Evolutionary conservation across 331 rosid genomes (phyloP).

Genomic region (Saraca asoca): DNA sequence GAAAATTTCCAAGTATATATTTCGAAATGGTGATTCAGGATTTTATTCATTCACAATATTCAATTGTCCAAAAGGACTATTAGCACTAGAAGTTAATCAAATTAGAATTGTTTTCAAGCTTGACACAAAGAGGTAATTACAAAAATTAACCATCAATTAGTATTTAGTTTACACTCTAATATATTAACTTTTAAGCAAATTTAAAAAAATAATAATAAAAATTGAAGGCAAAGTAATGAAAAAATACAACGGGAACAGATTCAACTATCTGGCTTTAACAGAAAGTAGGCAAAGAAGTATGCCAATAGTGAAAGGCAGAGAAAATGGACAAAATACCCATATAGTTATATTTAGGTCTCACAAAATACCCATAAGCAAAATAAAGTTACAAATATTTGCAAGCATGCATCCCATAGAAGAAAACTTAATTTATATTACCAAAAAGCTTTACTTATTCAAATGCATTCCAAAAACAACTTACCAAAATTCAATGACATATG

Average conservation of each 20-base stretch:
- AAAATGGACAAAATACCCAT: slow-evolving; percentile 30
- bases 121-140: slow-evolving; percentile 40
- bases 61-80: slow-evolving; percentile 55
- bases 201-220: background rate
- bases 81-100: slow-evolving; percentile 49
- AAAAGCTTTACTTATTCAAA: too few relatives aligned
- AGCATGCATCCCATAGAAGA: too few relatives aligned
- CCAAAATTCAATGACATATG: too few relatives aligned
- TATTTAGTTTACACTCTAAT: background rate
- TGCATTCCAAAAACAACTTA: too few relatives aligned
- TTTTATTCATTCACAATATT: slow-evolving; percentile 64
- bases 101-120: slow-evolving; percentile 65
- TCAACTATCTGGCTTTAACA: slow-evolving; percentile 68
- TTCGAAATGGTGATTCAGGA: slow-evolving; percentile 60
- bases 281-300: slow-evolving; percentile 56
- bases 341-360: too few relatives aligned
- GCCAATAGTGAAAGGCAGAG: slow-evolving; percentile 54
- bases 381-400: too few relatives aligned
- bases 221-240: background rate
- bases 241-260: slow-evolving; percentile 40
- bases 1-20: slow-evolving; percentile 50
- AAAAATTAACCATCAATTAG: background rate
- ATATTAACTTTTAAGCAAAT: too few relatives aligned
- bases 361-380: too few relatives aligned
- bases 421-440: too few relatives aligned